A percentile compares a stretch with the other conserved stretches of the same genome.
Evolutionary conservation across 495 filamentous ascomycete species (phyloP).

Genomic region (Neurospora cerealis): DNA sequence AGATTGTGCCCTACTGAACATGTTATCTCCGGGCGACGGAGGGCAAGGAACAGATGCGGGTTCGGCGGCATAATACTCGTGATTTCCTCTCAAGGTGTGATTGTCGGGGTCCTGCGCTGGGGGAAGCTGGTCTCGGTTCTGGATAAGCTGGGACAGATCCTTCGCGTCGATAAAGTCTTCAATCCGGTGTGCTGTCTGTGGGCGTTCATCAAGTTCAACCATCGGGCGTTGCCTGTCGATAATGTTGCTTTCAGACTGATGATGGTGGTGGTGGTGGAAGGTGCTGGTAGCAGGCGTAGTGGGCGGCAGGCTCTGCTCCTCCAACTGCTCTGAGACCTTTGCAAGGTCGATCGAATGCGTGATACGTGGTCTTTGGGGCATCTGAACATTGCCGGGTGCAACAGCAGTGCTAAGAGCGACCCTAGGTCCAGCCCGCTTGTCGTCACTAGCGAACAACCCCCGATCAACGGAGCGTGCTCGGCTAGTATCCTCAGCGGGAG

Average conservation of each 20-base stretch:
- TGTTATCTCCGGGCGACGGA: slow-evolving; percentile 43
- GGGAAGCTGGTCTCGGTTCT: slow-evolving; percentile 6
- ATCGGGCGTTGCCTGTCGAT: slow-evolving; percentile 24
- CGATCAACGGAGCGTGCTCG: slow-evolving; percentile 49
- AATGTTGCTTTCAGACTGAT: slow-evolving; percentile 38
- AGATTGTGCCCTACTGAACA: slow-evolving; percentile 13
- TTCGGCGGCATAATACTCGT: slow-evolving; percentile 1
- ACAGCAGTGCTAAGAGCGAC: slow-evolving; percentile 51
- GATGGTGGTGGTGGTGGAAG: slow-evolving; percentile 29
- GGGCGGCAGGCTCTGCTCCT: slow-evolving; percentile 19
- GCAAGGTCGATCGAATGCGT: slow-evolving; percentile 22
- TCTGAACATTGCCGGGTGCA: slow-evolving; percentile 52
- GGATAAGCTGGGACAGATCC: background rate
- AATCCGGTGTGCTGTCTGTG: slow-evolving; percentile 30
- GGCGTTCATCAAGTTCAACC: slow-evolving; percentile 26
- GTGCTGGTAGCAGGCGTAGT: slow-evolving; percentile 26
- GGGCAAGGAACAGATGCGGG: slow-evolving; percentile 25
- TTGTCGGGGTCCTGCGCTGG: slow-evolving; percentile 11
- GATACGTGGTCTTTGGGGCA: slow-evolving; percentile 30
- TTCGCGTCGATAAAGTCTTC: slow-evolving; percentile 22
- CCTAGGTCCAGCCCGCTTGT: slow-evolving; percentile 56
- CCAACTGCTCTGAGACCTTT: slow-evolving; percentile 1
- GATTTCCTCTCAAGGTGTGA: background rate
- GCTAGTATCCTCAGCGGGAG: slow-evolving; percentile 32
- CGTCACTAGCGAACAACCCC: slow-evolving; percentile 40